Base-by-base conservation (phyloP, 2,329 filamentous ascomycete genomes). In the Colletotrichum brevisporum region DNA sequence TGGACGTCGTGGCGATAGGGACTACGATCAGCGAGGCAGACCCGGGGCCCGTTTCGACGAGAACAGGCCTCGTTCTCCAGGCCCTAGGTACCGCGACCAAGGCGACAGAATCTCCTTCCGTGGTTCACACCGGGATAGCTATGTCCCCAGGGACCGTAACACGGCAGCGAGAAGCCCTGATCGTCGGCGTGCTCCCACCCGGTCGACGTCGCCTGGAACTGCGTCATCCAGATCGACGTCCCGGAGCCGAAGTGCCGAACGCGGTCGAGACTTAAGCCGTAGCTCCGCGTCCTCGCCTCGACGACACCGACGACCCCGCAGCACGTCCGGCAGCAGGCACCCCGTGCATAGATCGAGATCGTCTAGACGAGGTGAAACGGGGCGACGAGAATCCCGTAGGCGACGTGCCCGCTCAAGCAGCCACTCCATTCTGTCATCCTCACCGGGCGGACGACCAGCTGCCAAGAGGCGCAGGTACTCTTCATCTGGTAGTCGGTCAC, bases 401-500 rank as follows among this genome's bases (percentile, higher is more conserved):
- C 36, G 72, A 70, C 69, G 74, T 60, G 45, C 74, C 72, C 9
- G 76, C 72, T 16, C 71, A 68, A 26, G 73, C 60, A 15, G 61
- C 63, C 24, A 48, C 65, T 56, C 76, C 76, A 79, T 80, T 10
- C 77, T 78, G 31, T 82, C 81, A 21, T 66, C 67, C 15, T 84
- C 84, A 1, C 79, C 79, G 6, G 75, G 74, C 15, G 76, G 78
- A n/a, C 70, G 77, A 36, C 85, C 83, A 6, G 76, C 79, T 5
- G 78, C 81, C 2, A 89, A 89, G 72, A 82, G 86, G 54, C 83
- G 86, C 41, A 83, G 85, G 64, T 84, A 85, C 64, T 85, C 85
- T 4, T 77, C 78, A 15, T 86, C 84, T 5, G 79, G 80, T 43
- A 87, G 84, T 71, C 81, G 83, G 21, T 87, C 86, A 68, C 81